A percentile compares a stretch with the other conserved stretches of the same genome.
phyloP scores from a whole-genome alignment of 306 rosid species.

The Fagus crenata region DNA sequence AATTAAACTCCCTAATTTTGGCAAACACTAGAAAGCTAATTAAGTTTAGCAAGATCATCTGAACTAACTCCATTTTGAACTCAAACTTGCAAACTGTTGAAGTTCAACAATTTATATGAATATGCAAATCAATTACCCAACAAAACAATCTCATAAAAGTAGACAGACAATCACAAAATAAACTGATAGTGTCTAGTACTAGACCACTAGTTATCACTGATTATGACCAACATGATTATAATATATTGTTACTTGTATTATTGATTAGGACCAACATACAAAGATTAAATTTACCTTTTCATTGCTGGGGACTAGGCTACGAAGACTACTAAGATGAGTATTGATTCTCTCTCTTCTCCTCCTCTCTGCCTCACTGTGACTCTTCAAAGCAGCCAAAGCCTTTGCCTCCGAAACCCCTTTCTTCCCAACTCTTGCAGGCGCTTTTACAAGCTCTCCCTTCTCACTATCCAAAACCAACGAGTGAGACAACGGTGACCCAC shows the following conservation, averaged over 20 bases:
- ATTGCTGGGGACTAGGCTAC: slow-evolving; percentile 60
- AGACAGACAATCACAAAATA: neutral
- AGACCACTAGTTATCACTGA: neutral
- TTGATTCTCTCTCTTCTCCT: slow-evolving; percentile 89
- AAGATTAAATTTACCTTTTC: slow-evolving; percentile 48
- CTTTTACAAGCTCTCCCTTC: slow-evolving; percentile 60
- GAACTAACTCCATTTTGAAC: neutral
- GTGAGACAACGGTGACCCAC: slow-evolving; percentile 38
- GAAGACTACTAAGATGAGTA: slow-evolving; percentile 73
- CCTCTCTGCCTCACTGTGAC: slow-evolving; percentile 85
- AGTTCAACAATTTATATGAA: neutral
- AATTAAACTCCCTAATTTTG: neutral
- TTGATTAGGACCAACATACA: neutral
- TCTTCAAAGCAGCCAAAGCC: slow-evolving; percentile 74
- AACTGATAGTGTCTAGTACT: neutral
- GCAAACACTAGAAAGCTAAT: neutral
- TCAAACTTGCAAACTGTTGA: neutral
- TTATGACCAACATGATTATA: neutral
- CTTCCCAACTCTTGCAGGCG: slow-evolving; percentile 49
- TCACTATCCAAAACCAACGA: slow-evolving; percentile 56
- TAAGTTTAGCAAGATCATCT: neutral
- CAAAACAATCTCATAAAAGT: neutral
- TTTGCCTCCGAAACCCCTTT: slow-evolving; percentile 57
- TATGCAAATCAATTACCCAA: neutral
- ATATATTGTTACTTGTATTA: no score